Evolutionary conservation across 1,284 basidiomycete genomes (phyloP), one percentile per base, ranked within the genome.

Genomic region (Ceratobasidium sp.): DNA sequence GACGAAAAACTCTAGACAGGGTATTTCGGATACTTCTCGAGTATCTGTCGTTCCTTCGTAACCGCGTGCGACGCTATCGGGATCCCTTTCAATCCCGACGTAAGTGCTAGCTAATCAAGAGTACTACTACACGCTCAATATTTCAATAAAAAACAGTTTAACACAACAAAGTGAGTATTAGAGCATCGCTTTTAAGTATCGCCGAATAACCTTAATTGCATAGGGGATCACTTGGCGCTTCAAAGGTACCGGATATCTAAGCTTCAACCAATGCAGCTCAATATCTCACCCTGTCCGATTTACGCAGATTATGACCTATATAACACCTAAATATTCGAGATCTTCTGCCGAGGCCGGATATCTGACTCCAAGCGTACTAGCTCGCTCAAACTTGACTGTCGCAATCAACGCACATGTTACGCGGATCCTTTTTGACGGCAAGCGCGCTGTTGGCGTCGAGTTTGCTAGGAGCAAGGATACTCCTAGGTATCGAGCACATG

Each of bases 381-480:
- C 85, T 1, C 85, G 91, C 50, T 85, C 86, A 19, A 92, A 93
- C 78, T 83, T 93, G 36, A 90, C 84, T 41, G 86, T 93, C 31
- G 84, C 85, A 1, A 85, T 86, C 9, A 82, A 86, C 53, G 87
- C 89, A 0, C 84, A 84, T 19, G 89, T 87, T 15, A 89, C 87
- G 9, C 85, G 84, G 31, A 81, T 92, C 24, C 73, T 91, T 1
- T 79, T 77, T 57, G 79, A 80, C 0, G 82, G 71, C 15, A 78
- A 75, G 19, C 86, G 86, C 41, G 91, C 89, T 0, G 81, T 86
- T 17, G 90, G 89, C 1, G 90, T 91, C 60, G 90, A 91, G 76
- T 90, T 90, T 79, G 83, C 60, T 9, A 75, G 80, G 29, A 76
- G 77, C 17, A 85, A 84, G 5, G 75, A 51, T 1, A 62, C 51